Evolutionary conservation across 345 rosid genomes (phyloP).

Genomic region (Gossypium stocksii): DNA sequence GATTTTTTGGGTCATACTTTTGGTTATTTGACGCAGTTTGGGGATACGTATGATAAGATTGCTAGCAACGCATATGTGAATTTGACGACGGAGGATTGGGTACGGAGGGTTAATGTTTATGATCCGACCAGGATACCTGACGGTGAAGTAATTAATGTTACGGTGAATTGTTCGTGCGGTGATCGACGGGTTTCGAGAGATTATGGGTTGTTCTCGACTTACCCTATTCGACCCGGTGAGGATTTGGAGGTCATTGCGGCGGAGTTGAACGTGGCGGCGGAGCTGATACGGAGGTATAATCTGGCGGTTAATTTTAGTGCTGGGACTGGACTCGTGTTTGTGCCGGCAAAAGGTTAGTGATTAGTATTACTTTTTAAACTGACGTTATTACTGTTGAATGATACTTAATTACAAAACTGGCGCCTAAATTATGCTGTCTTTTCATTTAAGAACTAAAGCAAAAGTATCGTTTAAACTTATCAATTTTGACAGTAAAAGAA

Average conservation of each 20-base stretch:
- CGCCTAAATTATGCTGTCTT: no score
- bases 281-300: constrained; percentile 33
- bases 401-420: no score
- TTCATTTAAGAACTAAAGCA: no score
- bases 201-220: constrained; percentile 41
- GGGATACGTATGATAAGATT: constrained; percentile 28
- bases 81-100: constrained; percentile 41
- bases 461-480: no score
- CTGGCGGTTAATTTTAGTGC: constrained; percentile 28
- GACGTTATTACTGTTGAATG: neutral
- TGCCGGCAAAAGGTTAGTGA: constrained; percentile 49
- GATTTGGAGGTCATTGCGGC: constrained; percentile 26
- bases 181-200: constrained; percentile 27
- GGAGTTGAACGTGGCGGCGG: constrained; percentile 21
- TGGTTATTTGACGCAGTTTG: constrained; percentile 24
- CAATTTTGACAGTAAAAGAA: no score
- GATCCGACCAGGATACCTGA: constrained; percentile 27
- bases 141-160: constrained; percentile 29
- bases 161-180: constrained; percentile 53
- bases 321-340: constrained; percentile 37
- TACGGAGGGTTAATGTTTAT: constrained; percentile 33
- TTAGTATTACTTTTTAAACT: neutral
- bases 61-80: constrained; percentile 31
- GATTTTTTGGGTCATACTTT: constrained; percentile 49
- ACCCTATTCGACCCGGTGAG: constrained; percentile 35